These are phyloP conservation scores for Candida manassasensis DNA, from an alignment of 805 yeast genomes.

Conservation along the genomic window DNA sequence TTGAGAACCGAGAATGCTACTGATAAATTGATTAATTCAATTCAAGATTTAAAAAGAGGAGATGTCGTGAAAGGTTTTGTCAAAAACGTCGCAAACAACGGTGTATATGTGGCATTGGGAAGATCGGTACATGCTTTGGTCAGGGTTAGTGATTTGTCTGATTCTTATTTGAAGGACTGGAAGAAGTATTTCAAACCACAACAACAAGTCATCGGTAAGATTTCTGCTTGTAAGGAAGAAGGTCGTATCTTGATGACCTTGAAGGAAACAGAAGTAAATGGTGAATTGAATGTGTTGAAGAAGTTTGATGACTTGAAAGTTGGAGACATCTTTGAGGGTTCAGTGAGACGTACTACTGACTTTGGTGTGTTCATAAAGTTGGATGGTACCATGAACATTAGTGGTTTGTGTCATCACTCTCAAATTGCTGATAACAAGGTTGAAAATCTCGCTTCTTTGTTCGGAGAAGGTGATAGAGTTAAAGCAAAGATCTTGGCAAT, in stretches of 20 bases:
- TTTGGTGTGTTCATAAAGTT: conserved; percentile 88
- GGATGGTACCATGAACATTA: conserved; percentile 66
- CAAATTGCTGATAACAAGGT: conserved; percentile 72
- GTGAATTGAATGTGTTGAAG: conserved; percentile 56
- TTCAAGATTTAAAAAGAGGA: conserved; percentile 59
- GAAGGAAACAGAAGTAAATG: conserved; percentile 75
- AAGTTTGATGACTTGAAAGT: conserved; percentile 61
- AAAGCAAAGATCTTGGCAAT: conserved; percentile 73
- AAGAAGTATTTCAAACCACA: conserved; percentile 65
- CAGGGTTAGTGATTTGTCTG: conserved; percentile 76
- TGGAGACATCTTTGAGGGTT: conserved; percentile 74
- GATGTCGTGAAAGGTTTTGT: conserved; percentile 79
- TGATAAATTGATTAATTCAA: conserved; percentile 46
- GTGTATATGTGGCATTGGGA: conserved; percentile 74
- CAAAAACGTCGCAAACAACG: conserved; percentile 66
- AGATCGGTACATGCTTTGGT: conserved; percentile 72
- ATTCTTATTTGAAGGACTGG: conserved; percentile 82
- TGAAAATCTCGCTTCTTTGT: conserved; percentile 57
- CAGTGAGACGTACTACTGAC: conserved; percentile 70
- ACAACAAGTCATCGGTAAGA: conserved; percentile 72
- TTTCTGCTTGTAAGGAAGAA: conserved; percentile 56
- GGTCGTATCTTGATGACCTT: conserved; percentile 70
- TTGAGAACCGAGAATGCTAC: conserved; percentile 48
- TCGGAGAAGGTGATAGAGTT: conserved; percentile 87
- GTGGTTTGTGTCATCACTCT: conserved; percentile 84